Conservation (phyloP, 805 yeast species). For the Osmozyma mogii region DNA sequence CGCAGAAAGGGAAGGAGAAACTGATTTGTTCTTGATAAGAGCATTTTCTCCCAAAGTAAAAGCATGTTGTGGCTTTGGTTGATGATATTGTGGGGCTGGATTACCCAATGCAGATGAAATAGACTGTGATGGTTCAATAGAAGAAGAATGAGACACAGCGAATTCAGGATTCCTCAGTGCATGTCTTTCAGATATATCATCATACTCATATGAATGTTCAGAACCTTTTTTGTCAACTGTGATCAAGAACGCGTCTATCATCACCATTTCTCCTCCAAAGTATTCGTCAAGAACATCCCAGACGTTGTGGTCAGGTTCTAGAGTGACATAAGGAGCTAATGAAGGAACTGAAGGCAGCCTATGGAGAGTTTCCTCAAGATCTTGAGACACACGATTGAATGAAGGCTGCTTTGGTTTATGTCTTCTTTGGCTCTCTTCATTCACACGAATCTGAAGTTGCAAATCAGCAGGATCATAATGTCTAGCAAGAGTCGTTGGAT, state of each 20-base stretch:
- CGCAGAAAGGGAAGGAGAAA: slow-evolving; percentile 4
- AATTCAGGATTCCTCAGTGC: background rate
- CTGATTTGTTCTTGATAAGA: slow-evolving; percentile 5
- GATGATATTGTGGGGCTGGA: slow-evolving; percentile 13
- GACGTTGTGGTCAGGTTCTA: slow-evolving; percentile 58
- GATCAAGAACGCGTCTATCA: slow-evolving; percentile 47
- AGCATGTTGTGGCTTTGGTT: slow-evolving; percentile 29
- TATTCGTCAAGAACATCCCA: slow-evolving; percentile 50
- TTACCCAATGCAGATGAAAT: slow-evolving; percentile 2
- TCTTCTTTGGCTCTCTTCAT: slow-evolving; percentile 4
- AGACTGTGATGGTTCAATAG: background rate
- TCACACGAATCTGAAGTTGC: slow-evolving; percentile 27
- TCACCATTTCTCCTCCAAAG: slow-evolving; percentile 61
- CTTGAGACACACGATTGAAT: too few species aligned
- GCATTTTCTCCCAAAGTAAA: slow-evolving; percentile 1
- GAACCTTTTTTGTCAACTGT: background rate
- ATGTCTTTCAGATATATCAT: slow-evolving; percentile 34
- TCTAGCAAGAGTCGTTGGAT: slow-evolving; percentile 58
- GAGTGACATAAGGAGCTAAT: slow-evolving; percentile 3
- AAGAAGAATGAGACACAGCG: slow-evolving; percentile 2
- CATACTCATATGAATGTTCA: background rate
- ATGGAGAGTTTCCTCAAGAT: too few species aligned
- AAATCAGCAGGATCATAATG: slow-evolving; percentile 65
- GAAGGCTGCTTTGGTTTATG: too few species aligned
- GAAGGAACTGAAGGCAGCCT: too few species aligned